These are phyloP conservation scores for Oenanthe sinensis DNA, from an alignment of 129 eudicot genomes.

Conservation along the genomic window DNA sequence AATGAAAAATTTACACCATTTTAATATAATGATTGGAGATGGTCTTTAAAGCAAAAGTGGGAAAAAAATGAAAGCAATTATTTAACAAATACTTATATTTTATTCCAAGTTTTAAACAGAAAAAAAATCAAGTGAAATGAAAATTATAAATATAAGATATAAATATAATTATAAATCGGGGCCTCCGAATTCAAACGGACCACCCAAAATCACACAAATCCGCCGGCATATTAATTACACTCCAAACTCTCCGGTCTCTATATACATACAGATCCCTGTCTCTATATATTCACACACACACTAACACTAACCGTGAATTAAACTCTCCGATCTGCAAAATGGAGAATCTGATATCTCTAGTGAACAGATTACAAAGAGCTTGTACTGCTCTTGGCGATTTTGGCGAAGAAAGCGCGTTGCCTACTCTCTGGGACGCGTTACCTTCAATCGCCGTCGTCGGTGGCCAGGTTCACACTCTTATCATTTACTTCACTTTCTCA, in stretches of 20 bases:
- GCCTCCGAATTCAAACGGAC: neutral
- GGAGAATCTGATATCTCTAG: conserved; percentile 75
- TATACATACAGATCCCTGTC: neutral
- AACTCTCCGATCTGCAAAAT: conserved; percentile 14
- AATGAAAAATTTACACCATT: no score
- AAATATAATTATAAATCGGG: no score
- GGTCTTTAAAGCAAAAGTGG: no score
- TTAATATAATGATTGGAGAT: no score
- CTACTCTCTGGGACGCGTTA: conserved; percentile 92
- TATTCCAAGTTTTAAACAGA: no score
- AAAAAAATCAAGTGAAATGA: no score
- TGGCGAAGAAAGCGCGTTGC: conserved; percentile 88
- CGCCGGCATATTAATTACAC: neutral
- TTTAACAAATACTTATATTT: no score
- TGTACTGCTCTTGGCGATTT: conserved; percentile 93
- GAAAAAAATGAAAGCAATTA: no score
- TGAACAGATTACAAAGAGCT: conserved; percentile 81
- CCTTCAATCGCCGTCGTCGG: conserved; percentile 99
- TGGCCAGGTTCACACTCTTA: conserved; percentile 37
- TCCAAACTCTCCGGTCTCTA: neutral
- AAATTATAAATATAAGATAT: no score
- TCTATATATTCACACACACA: neutral
- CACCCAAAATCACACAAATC: neutral
- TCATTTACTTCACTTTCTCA: no score
- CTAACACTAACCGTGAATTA: neutral